phyloP scores from a whole-genome alignment of 1,139 yeast species.

The Hanseniaspora gamundiae region DNA sequence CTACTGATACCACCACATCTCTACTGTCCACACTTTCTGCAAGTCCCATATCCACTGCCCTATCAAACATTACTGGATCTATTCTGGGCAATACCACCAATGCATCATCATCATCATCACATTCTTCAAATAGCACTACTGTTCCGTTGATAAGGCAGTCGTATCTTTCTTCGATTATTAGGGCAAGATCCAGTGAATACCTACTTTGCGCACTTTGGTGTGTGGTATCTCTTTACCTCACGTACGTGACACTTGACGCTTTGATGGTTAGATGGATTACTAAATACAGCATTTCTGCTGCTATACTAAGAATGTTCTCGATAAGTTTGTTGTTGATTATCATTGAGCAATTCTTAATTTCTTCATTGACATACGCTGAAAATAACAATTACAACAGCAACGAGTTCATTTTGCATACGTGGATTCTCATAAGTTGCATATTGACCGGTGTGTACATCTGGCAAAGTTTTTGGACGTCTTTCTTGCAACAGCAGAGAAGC shows the following conservation, averaged over 20 bases:
- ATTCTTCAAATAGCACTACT: constrained; percentile 14
- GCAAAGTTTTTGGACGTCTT: constrained; percentile 84
- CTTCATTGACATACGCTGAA: constrained; percentile 48
- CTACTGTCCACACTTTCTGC: too few species aligned
- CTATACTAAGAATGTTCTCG: constrained; percentile 72
- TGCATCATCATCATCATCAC: neutral
- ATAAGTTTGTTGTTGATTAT: constrained; percentile 66
- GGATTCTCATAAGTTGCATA: constrained; percentile 82
- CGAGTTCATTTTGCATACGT: constrained; percentile 50
- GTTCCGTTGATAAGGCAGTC: constrained; percentile 9
- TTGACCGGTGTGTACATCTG: constrained; percentile 73
- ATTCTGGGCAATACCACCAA: neutral
- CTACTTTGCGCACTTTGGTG: constrained; percentile 71
- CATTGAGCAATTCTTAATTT: constrained; percentile 53
- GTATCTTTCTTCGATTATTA: constrained; percentile 29
- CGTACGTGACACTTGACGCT: constrained; percentile 79
- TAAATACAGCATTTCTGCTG: constrained; percentile 77
- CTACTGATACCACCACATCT: too few species aligned
- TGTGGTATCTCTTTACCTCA: constrained; percentile 70
- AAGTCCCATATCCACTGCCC: neutral
- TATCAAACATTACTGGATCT: neutral
- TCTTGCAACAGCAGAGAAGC: constrained; percentile 29
- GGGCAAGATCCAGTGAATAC: constrained; percentile 58
- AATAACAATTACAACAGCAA: constrained; percentile 10
- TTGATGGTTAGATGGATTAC: constrained; percentile 90